Base-by-base conservation (phyloP, 139 green algal species). In the Mesostigma viride region DNA sequence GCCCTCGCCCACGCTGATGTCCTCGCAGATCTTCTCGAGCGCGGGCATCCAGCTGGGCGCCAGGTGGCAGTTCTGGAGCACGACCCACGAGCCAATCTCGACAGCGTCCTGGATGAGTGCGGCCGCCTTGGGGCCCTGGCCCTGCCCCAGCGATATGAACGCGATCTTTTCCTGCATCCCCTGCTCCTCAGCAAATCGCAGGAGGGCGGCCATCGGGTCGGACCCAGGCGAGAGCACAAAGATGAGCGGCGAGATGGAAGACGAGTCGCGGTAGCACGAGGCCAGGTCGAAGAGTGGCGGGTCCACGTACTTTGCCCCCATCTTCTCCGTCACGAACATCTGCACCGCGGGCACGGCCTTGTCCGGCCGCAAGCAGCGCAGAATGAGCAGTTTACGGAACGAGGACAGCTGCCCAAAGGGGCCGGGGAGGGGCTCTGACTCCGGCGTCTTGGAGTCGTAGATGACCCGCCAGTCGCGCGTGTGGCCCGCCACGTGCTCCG, bases 31-130 rank as follows among this genome's bases (percentile, higher is more conserved):
- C 58, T 73, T 69, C 69, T 81, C 75, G n/a, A 81, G 69, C 58
- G 70, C 35, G 28, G 75, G 75, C 75, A 81, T 81, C 75, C 75
- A 81, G 34, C 26, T 64, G 1, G 75, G 32, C 58, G 75, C 69
- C 31, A 81, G 65, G 66, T 81, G 75, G 65, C 75, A 81, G 64
- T 81, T 81, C 59, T 81, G 75, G 32, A 81, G 66, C 48, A 81
- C 47, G 14, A 81, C 75, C 75, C 75, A 81, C n/a, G 24, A 26
- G 2, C 75, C 75, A 17, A 17, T 47, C 30, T 32, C 34, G 3
- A n/a, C 22, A 17, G 57, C 72, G n/a, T 79, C 66, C 35, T 67
- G 28, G 34, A 79, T 79, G 24, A 79, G n/a, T 5, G 30, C 60
- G 3, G 58, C 59, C 2, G 72, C 72, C 59, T 79, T 79, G 4